phyloP scores from a whole-genome alignment of 2,329 filamentous ascomycete species.

The Amauroascus niger region DNA sequence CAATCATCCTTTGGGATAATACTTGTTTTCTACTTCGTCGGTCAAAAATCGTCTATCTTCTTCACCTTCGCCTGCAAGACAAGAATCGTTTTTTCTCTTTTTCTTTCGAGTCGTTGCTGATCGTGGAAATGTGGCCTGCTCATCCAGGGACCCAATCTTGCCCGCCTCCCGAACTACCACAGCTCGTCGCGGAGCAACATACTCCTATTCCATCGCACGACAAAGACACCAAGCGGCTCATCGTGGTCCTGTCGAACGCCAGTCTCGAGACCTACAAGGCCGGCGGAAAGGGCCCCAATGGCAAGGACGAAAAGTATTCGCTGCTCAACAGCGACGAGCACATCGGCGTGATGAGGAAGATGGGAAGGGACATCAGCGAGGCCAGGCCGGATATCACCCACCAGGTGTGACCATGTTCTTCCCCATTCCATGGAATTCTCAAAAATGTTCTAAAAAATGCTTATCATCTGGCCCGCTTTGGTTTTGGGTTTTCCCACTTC shows the following conservation, averaged over 20 bases:
- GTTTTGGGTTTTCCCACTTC: not conserved
- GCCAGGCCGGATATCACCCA: constrained; percentile 96
- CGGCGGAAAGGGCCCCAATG: constrained; percentile 34
- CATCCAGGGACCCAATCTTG: constrained; percentile 78
- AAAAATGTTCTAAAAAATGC: too few species aligned
- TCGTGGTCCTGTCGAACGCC: constrained; percentile 93
- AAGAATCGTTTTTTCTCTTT: too few species aligned
- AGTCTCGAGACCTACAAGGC: constrained; percentile 90
- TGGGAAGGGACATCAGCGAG: constrained; percentile 97
- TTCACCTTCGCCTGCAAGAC: not conserved
- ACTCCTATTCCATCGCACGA: constrained; percentile 72
- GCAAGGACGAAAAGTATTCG: constrained; percentile 87
- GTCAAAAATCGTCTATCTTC: too few species aligned
- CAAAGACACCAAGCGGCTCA: constrained; percentile 82
- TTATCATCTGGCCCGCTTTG: constrained; percentile 19
- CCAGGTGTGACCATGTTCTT: constrained; percentile 57
- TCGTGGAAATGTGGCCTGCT: constrained; percentile 11
- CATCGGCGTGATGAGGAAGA: constrained; percentile 98
- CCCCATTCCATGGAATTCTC: not conserved
- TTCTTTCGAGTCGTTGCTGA: constrained; percentile 29
- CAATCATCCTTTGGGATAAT: too few species aligned
- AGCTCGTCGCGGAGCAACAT: constrained; percentile 88
- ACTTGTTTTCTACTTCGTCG: too few species aligned
- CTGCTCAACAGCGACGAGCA: constrained; percentile 98
- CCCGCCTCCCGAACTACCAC: constrained; percentile 79